Base-by-base conservation (phyloP, 331 rosid species). In the Prunus yedoensis region DNA sequence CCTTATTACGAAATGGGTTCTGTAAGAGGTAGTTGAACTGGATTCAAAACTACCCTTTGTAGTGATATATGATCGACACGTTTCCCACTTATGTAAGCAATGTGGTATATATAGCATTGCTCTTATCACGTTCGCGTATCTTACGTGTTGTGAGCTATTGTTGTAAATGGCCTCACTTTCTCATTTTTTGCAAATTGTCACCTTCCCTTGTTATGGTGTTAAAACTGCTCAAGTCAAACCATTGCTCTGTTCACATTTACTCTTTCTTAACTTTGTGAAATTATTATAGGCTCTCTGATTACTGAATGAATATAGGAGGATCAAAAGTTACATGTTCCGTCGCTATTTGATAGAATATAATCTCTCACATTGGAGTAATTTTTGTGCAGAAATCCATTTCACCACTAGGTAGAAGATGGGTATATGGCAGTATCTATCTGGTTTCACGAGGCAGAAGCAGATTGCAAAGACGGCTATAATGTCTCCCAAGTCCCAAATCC, bases 401-500 rank as follows among this genome's bases (percentile, higher is more conserved):
- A 58, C 83, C 82, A 71, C 74, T 88, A 14, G 91, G 93, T 51
- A 90, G 96, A 80, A 85, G 86, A 71, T 90, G 99, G 99, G 89
- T 90, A 65, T 84, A 95, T 20, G 99, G 99, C 49, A 96, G 93
- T 54, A 84, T 95, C 78, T 90, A 87, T 83, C 90, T 95, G 23
- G 98, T 95, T 79, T 84, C 92, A 1, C 71, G 74, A 20, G 79
- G 89, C 76, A 82, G 84, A 76, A 74, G 85, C 25, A 70, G 86
- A 65, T 80, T 46, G 59, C 89, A 85, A 77, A 87, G 86, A 82
- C 71, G 71, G 78, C 30, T 68, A 70, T 89, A 78, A 85, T 30
- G 68, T 65, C 73, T 63, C 66, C 58, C 79, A 14, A 59, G 15
- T 18, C 17, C 57, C 27, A 14, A 59, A 4, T 28, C 17, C 57